These are phyloP conservation scores for Pleurostoma richardsiae DNA, from an alignment of 2,329 filamentous ascomycete genomes.

Conservation along the genomic window DNA sequence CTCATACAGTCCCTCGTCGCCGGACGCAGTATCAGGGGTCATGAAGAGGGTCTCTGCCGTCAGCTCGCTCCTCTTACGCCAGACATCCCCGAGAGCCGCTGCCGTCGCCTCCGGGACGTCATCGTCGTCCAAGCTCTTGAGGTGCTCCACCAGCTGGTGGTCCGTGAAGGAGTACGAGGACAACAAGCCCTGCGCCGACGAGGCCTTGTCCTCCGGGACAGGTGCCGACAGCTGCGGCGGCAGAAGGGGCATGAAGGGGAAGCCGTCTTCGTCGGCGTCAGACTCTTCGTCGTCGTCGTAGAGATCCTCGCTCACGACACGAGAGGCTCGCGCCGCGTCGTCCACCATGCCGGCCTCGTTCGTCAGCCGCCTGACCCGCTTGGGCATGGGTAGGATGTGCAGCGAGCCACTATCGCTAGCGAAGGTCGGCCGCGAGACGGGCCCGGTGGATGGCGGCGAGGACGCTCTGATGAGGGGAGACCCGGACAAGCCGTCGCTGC, in stretches of 20 bases:
- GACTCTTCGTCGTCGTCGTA: conserved; percentile 1
- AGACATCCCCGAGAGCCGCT: conserved; percentile 27
- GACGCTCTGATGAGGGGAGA: neutral
- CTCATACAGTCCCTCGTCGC: conserved; percentile 30
- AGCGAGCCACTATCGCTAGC: neutral
- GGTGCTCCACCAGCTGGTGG: conserved; percentile 3
- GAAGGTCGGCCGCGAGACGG: neutral
- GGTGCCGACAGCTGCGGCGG: neutral
- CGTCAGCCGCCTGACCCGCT: conserved; percentile 2
- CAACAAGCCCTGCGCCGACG: conserved; percentile 2
- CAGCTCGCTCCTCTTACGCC: conserved; percentile 24
- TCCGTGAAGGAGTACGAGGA: conserved; percentile 1
- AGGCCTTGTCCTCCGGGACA: neutral
- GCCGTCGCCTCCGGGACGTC: conserved; percentile 1
- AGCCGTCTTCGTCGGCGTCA: conserved; percentile 1
- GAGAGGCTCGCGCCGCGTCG: neutral
- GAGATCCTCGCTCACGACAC: conserved; percentile 1
- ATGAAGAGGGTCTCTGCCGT: conserved; percentile 22
- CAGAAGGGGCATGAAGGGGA: conserved; percentile 6
- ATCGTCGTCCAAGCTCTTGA: conserved; percentile 1
- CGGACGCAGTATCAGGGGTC: conserved; percentile 7
- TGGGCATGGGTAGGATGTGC: conserved; percentile 1
- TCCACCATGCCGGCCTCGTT: conserved; percentile 1
- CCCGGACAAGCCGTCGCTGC: conserved; percentile 3
- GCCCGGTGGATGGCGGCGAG: neutral